Conservation (phyloP, 768 basidiomycete species). For the Rhizopogon vulgaris region DNA sequence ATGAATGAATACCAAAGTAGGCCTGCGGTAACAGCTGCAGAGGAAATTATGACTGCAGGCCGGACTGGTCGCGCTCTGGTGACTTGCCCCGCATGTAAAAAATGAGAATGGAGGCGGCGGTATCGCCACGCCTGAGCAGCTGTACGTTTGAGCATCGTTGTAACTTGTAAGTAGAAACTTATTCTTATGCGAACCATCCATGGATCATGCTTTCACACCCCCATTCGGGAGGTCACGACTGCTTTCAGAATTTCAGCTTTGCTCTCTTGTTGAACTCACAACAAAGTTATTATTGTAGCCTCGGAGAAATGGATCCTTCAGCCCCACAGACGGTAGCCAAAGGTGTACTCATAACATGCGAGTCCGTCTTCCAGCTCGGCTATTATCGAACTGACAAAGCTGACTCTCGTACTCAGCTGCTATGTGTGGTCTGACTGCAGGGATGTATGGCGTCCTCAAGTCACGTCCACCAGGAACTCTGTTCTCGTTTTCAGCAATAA, state of each 20-base stretch:
- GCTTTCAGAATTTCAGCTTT: not conserved
- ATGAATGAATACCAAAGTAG: slow-evolving; percentile 34
- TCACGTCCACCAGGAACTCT: slow-evolving; percentile 43
- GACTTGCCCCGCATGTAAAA: slow-evolving; percentile 19
- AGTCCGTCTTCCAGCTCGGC: slow-evolving; percentile 53
- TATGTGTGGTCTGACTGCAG: slow-evolving; percentile 42
- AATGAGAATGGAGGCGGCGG: slow-evolving; percentile 12
- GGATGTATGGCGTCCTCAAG: slow-evolving; percentile 40
- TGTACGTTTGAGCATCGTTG: slow-evolving; percentile 11
- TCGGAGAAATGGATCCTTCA: slow-evolving; percentile 21
- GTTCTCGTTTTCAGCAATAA: slow-evolving; percentile 58
- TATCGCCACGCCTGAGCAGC: not conserved
- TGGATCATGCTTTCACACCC: not conserved
- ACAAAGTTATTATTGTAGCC: not conserved
- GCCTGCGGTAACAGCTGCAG: slow-evolving; percentile 29
- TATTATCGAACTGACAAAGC: slow-evolving; percentile 9
- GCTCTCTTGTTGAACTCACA: not conserved
- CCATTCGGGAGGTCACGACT: not conserved
- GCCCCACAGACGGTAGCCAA: slow-evolving; percentile 41
- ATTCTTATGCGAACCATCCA: too few relatives aligned
- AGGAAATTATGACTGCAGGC: slow-evolving; percentile 18
- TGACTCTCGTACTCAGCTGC: slow-evolving; percentile 41
- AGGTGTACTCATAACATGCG: slow-evolving; percentile 67
- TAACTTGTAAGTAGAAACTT: not conserved
- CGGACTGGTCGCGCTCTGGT: slow-evolving; percentile 12